Evolutionary conservation across 1,284 basidiomycete species (phyloP), one percentile per base, ranked within the genome.

Genomic region (Trichosporon sp.): DNA sequence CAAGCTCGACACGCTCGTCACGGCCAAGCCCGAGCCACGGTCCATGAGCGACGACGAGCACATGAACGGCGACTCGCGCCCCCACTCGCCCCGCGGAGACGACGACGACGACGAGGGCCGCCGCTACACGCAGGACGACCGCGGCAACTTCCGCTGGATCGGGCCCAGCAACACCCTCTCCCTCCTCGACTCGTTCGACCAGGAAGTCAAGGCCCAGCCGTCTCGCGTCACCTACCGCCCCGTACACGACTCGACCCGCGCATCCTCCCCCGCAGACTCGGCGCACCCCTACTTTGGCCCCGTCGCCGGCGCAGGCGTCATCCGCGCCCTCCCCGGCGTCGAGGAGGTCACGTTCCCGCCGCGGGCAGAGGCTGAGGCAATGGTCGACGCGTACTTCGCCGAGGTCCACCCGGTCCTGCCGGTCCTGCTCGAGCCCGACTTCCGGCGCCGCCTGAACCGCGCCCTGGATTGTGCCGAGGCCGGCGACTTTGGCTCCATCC

Each of bases 61-160:
- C 32, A 44, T 67, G 34, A 56, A 23, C 23, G 65, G 53, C 21
- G 51, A 58, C 13, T 42, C 35, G 62, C 58, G 84, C 75, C 68
- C 84, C 82, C 85, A 35, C 25, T 63, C 68, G 23, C 65, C 53
- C 15, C 65, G 64, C 9, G 70, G 85, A 85, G 70, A 84, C 87
- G 78, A 91, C 89, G 72, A 72, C 29, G 79, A 77, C 44, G 73
- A 73, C 62, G 84, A 85, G 65, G 51, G 51, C 18, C 53, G 66
- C n/a, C 68, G 71, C 56, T 72, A 68, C 66, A 62, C 68, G 27
- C 65, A 68, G 56, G 56, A 95, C 76, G 92, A 94, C 80, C 89
- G 93, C 75, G 92, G 92, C 25, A 92, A 93, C 81, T 89, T 91
- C 85, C 89, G 92, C 71, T 95, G 92, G 92, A 94, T 95, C 75